These are phyloP conservation scores for Plasmodium knowlesi DNA, from an alignment of 169 alveolate species.

Conservation along the genomic window DNA sequence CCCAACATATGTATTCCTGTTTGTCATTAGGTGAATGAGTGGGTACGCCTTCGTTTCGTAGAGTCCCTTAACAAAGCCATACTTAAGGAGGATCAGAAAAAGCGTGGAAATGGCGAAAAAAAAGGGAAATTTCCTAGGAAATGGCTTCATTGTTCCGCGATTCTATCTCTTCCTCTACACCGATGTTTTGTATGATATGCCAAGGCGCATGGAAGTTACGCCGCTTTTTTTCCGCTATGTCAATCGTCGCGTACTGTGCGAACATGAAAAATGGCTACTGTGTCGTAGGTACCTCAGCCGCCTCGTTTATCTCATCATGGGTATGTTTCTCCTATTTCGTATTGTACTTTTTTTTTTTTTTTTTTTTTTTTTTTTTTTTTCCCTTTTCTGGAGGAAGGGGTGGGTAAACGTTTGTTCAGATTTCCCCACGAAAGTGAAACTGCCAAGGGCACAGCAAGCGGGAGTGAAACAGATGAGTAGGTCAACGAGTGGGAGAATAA, in stretches of 20 bases:
- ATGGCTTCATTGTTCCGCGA: conserved; percentile 1
- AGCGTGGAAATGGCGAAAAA: not conserved
- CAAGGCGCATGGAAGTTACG: not conserved
- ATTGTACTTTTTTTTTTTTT: not conserved
- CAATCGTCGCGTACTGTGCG: not conserved
- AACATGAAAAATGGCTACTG: not conserved
- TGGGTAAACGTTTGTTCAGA: not conserved
- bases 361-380: not conserved
- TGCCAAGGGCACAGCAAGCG: not conserved
- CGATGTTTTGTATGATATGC: not conserved
- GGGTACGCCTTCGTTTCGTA: conserved; percentile 67
- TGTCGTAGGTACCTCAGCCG: not conserved
- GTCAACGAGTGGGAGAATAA: not conserved
- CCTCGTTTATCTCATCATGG: conserved; percentile 1
- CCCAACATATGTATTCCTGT: conserved; percentile 15
- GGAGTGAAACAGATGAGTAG: not conserved
- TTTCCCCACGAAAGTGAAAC: not conserved
- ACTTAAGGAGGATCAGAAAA: conserved; percentile 14
- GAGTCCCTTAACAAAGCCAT: conserved; percentile 39
- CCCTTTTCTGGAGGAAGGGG: not conserved
- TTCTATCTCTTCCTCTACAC: not conserved
- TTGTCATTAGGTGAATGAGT: conserved; percentile 19
- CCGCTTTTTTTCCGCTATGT: not conserved
- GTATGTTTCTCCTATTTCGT: not conserved
- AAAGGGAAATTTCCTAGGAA: not conserved